These are phyloP conservation scores for Penicillium cosmopolitanum DNA, from an alignment of 495 filamentous ascomycete genomes.

Conservation along the genomic window DNA sequence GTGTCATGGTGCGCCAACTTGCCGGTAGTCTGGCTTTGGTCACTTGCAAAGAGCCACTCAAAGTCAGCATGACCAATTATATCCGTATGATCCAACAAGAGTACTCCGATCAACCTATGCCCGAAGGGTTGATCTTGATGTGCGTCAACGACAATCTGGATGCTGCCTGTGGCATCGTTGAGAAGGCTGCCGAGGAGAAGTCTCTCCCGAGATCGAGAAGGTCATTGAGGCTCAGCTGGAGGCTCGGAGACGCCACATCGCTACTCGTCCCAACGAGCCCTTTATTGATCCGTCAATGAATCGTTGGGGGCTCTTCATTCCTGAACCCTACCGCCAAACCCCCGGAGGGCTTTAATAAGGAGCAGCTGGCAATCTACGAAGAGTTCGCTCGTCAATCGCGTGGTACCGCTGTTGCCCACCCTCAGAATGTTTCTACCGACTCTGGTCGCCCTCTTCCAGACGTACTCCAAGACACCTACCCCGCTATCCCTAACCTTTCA, in stretches of 20 bases:
- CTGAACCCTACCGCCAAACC: slow-evolving; percentile 83
- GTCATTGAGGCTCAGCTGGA: slow-evolving; percentile 79
- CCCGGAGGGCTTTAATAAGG: slow-evolving; percentile 78
- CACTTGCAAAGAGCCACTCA: slow-evolving; percentile 96
- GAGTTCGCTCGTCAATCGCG: slow-evolving; percentile 87
- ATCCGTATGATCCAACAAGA: slow-evolving; percentile 76
- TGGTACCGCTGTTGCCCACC: slow-evolving; percentile 54
- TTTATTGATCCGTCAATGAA: slow-evolving; percentile 80
- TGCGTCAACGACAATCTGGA: slow-evolving; percentile 98
- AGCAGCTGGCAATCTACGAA: slow-evolving; percentile 94
- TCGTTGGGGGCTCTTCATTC: slow-evolving; percentile 86
- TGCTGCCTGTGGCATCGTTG: slow-evolving; percentile 86
- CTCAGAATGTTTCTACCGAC: slow-evolving; percentile 61
- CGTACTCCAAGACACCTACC: slow-evolving; percentile 82
- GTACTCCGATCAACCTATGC: slow-evolving; percentile 73
- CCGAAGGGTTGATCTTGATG: slow-evolving; percentile 90
- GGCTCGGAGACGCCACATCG: slow-evolving; percentile 70
- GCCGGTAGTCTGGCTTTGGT: slow-evolving; percentile 92
- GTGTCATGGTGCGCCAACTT: slow-evolving; percentile 89
- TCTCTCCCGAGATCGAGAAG: slow-evolving; percentile 91
- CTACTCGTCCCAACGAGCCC: slow-evolving; percentile 72
- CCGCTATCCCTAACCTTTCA: slow-evolving; percentile 71
- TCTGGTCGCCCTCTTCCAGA: slow-evolving; percentile 67
- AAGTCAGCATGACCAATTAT: slow-evolving; percentile 95
- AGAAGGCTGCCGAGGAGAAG: slow-evolving; percentile 90